Evolutionary conservation across 192 early-diverging fungal genomes (phyloP), one percentile per base, ranked within the genome.

Genomic region (Fimicolochytrium jonesii): DNA sequence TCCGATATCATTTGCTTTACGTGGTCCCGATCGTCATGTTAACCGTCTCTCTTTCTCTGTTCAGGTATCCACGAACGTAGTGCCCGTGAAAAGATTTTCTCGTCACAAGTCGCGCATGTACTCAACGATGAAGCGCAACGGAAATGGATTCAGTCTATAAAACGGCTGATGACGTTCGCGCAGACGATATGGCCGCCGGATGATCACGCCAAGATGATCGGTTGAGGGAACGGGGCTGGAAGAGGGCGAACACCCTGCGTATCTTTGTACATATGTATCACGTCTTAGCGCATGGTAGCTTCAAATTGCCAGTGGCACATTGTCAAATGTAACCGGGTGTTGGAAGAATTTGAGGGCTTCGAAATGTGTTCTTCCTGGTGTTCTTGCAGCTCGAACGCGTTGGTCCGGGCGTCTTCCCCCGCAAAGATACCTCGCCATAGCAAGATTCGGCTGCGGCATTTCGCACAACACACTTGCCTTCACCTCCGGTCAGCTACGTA

Each of bases 71-170:
- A 98, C 77, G 93, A 93, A 68, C 88, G 94, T 65, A 91, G 89
- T 20, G 90, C 88, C n/a, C 90, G 93, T 42, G 94, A 96, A 74
- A 97, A 94, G 73, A 96, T 99, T 84, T 89, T 88, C 68, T 83
- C 91, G 1, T 86, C 87, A 4, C 90, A 99, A 64, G 92, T 99
- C 13, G 96, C 96, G 2, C 96, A 99, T 71, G 94, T 92, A 20
- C 81, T 99, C 10, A 99, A 99, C 70, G 93, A 97, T 59, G 96
- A 97, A 75, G 85, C 87, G 0, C 90, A 92, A 59, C 83, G 96
- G 42, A 99, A 99, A 68, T 99, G 96, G 96, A 99, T 99, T 76
- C 96, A 99, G 75, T 85, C 86, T 15, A 87, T 97, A 56, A 99
- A 99, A 64, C 84, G 96, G 22, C 75, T 99, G 32, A 96, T 99